Evolutionary conservation across 2,329 filamentous ascomycete species (phyloP), one percentile per base, ranked within the genome.

Genomic region (Ilyonectria destructans): DNA sequence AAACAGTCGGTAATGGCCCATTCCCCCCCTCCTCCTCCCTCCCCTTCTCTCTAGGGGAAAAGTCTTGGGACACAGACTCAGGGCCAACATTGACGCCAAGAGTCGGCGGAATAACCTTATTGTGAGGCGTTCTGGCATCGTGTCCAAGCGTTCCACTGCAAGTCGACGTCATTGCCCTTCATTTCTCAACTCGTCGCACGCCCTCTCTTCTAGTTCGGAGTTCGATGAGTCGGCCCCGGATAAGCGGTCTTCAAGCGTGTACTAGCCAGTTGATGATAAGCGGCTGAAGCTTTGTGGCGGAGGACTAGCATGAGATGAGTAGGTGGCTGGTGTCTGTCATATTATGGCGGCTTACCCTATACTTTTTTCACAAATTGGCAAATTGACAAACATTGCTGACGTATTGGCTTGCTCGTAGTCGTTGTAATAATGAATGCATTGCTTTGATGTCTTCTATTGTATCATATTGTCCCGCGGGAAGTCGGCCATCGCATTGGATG

Each of bases 101-200:
- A 43, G 45, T 43, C 56, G 54, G 21, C 23, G 46, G 46, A 49
- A 72, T 74, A 74, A 74, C 67, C 67, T 74, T 74, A 75, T 71
- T 71, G 17, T 7, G 33, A 63, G 45, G 55, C 69, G 52, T 37
- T 67, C 46, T 67, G 49, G 43, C 43, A n/a, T 19, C 29, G 17
- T 19, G 9, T 33, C n/a, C 49, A 9, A 19, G n/a, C 26, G 48
- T 9, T 46, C 52, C 26, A 37, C 58, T 59, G 31, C 59, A 48
- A 58, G 49, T 67, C 58, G 61, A 74, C 72, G 72, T 64, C 62
- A 64, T 54, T 29, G 37, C 23, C 52, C 31, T 33, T 33, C 31
- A 6, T 7, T 52, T 52, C 23, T 8, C 9, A 13, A 33, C 17
- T 49, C 19, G 3, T 7, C 49, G 17, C 26, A 3, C 29, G 4